Evolutionary conservation across 2,329 filamentous ascomycete genomes (phyloP).

Genomic region (Colletotrichum gloeosporioides): DNA sequence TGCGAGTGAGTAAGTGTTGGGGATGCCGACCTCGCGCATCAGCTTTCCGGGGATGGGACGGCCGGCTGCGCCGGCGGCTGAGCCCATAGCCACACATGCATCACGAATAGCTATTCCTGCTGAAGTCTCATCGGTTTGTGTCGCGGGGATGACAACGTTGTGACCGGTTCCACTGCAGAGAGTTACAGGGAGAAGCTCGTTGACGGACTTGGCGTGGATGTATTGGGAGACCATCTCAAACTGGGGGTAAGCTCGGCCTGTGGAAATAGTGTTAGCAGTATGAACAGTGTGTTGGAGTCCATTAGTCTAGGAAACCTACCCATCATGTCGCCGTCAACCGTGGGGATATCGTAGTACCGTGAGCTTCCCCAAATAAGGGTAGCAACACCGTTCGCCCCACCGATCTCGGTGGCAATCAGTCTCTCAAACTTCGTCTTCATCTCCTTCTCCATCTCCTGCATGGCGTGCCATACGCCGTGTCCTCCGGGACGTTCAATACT

Average conservation of each 20-base stretch:
- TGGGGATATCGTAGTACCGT: constrained; percentile 36
- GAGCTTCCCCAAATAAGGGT: constrained; percentile 42
- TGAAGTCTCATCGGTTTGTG: constrained; percentile 22
- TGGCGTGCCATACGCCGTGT: constrained; percentile 20
- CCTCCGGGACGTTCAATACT: constrained; percentile 24
- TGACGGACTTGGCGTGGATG: constrained; percentile 32
- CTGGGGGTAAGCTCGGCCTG: constrained; percentile 30
- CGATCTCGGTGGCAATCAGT: constrained; percentile 43
- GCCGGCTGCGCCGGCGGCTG: constrained; percentile 37
- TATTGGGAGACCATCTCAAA: constrained; percentile 32
- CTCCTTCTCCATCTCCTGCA: constrained; percentile 16
- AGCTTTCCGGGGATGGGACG: constrained; percentile 35
- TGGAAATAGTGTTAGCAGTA: not conserved
- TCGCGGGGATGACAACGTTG: constrained; percentile 25
- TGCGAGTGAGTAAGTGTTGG: constrained; percentile 40
- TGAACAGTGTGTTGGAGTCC: constrained; percentile 29
- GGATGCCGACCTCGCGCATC: constrained; percentile 35
- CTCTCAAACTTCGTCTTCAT: constrained; percentile 8
- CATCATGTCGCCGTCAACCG: constrained; percentile 44
- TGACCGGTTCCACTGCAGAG: constrained; percentile 28
- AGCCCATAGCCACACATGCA: constrained; percentile 33
- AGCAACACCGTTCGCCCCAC: constrained; percentile 56
- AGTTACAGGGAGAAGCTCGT: constrained; percentile 28
- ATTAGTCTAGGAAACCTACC: constrained; percentile 21
- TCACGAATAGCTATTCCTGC: constrained; percentile 27